Evolutionary conservation across 202 grass and related monocot genomes (phyloP), one percentile per base, ranked within the genome.

Genomic region (Carex arenaria): DNA sequence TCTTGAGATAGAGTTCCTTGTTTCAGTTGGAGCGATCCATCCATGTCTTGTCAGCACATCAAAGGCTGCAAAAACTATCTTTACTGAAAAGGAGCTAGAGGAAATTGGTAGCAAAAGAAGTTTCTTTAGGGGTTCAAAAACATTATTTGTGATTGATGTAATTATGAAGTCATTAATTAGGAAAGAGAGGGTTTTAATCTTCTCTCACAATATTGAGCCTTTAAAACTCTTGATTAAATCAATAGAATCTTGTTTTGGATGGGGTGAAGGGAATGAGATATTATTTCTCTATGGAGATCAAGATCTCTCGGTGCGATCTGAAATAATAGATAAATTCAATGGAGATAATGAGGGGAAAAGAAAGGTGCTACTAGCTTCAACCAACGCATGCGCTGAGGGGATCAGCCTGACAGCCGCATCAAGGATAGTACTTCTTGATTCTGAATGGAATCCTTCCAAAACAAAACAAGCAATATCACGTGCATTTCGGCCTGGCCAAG

Each of bases 401-500:
- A 98, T 98, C 74, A 94, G 87, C 78, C 86, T 98, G 82, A 98
- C 95, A 0, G 95, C 92, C 7, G 95, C 95, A n/a, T 98, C 95
- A 0, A 98, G 95, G 28, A 36, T 94, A 79, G 90, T 98, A 19
- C 88, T 98, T 90, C 82, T 98, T 47, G 95, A 98, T 82, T 98
- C 95, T 14, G 95, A 98, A 40, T 98, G 95, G 95, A 98, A 98
- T 75, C 95, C 92, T 76, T 93, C 95, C 0, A 98, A 94, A 69
- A 98, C 95, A 7, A 94, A 85, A 80, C 95, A 98, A 87, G 95
- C 95, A 7, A 98, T 98, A 31, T 90, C 95, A 5, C 82, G 95
- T 73, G 95, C 92, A 13, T 98, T 93, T 85, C 84, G 95, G 60
- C 92, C 87, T 8, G 95, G 95, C 0, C 95, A 98, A 86, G 87